Percentiles rank a stretch among this genome's conserved stretches.
Evolutionary conservation across 2,329 filamentous ascomycete genomes (phyloP).

Genomic region (Fusarium keratoplasticum): DNA sequence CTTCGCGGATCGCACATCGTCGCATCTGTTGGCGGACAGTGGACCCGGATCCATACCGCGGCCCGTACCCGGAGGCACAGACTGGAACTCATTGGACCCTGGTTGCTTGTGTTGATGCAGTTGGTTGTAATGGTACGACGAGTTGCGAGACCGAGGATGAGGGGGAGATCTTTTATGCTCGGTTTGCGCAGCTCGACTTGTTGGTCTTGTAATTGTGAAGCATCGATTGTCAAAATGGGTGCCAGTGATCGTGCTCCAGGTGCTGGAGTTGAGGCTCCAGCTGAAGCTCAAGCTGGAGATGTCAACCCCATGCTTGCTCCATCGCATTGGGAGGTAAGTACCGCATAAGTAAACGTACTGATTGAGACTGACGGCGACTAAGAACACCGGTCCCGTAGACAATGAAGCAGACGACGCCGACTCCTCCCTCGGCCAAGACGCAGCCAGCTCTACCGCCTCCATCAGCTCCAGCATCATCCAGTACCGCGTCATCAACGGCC

Average conservation of each 20-base stretch:
- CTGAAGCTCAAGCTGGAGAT: not conserved
- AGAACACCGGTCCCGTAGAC: slow-evolving; percentile 4
- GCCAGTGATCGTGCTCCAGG: not conserved
- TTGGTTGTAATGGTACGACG: not conserved
- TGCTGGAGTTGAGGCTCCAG: not conserved
- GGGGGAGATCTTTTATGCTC: not conserved
- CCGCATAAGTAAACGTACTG: not conserved
- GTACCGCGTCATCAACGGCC: slow-evolving; percentile 36
- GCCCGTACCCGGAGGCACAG: not conserved
- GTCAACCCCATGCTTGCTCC: slow-evolving; percentile 20
- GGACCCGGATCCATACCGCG: not conserved
- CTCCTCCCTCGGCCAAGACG: slow-evolving; percentile 25
- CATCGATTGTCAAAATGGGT: slow-evolving; percentile 4
- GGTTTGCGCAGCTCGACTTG: not conserved
- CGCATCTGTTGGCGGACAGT: not conserved
- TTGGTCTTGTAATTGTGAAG: not conserved
- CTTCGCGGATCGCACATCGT: not conserved
- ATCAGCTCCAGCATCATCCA: slow-evolving; percentile 37
- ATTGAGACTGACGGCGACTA: not conserved
- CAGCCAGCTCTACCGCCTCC: slow-evolving; percentile 22
- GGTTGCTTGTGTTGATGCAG: not conserved
- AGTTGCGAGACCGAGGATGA: not conserved
- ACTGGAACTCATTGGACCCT: not conserved
- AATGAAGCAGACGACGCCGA: slow-evolving; percentile 15
- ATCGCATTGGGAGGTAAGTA: slow-evolving; percentile 34